phyloP scores from a whole-genome alignment of 352 stramenopile species.

The Pythium insidiosum region DNA sequence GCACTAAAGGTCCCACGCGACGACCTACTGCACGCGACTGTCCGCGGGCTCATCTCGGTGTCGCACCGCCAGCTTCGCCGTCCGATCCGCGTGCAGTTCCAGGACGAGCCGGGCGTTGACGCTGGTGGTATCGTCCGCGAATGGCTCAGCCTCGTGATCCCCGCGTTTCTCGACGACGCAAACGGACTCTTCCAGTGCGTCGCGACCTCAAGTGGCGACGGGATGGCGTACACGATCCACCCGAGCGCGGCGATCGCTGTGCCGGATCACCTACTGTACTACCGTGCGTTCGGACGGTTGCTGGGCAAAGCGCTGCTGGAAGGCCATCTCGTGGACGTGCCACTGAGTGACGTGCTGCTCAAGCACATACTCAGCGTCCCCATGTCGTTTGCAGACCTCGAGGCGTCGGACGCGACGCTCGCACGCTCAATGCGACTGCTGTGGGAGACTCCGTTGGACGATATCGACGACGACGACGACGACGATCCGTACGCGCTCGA shows the following conservation, averaged over 20 bases:
- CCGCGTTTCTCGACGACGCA: conserved; percentile 31
- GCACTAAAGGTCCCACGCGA: conserved; percentile 26
- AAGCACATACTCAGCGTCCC: conserved; percentile 65
- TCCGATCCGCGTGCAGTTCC: conserved; percentile 53
- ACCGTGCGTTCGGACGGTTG: conserved; percentile 41
- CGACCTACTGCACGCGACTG: conserved; percentile 26
- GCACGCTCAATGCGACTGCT: conserved; percentile 30
- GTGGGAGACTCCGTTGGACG: conserved; percentile 19
- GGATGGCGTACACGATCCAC: conserved; percentile 42
- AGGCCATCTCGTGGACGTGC: conserved; percentile 39
- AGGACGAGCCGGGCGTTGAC: conserved; percentile 68
- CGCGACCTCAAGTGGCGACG: conserved; percentile 20
- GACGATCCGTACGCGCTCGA: conserved; percentile 34
- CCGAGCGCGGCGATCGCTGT: conserved; percentile 23
- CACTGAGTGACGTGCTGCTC: conserved; percentile 48
- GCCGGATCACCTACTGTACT: conserved; percentile 48
- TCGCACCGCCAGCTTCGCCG: conserved; percentile 25
- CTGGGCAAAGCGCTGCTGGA: conserved; percentile 69
- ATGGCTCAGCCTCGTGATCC: conserved; percentile 61
- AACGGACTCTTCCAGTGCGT: conserved; percentile 41
- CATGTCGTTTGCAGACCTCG: conserved; percentile 42
- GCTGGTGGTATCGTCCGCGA: conserved; percentile 73
- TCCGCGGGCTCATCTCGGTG: conserved; percentile 20
- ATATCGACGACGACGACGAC: conserved; percentile 11
- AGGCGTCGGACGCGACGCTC: conserved; percentile 25